phyloP scores from a whole-genome alignment of 257 asterid genomes.

The Ehretia macrophylla region DNA sequence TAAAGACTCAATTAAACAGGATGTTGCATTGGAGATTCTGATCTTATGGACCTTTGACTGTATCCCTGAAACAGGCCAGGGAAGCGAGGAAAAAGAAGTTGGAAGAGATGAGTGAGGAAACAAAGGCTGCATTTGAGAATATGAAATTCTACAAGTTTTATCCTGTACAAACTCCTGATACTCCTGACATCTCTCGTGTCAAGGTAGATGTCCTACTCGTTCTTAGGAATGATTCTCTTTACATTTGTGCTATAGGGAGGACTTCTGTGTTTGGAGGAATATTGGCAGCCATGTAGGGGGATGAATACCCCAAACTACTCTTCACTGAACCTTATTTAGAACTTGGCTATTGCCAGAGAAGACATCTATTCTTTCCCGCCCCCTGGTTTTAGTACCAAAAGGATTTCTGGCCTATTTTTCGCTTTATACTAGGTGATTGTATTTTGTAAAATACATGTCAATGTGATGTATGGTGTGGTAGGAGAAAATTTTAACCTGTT shows the following conservation, averaged over 20 bases:
- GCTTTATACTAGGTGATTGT: background rate
- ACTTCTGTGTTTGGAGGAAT: background rate
- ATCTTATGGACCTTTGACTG: background rate
- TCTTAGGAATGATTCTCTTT: background rate
- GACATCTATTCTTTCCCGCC: too few relatives aligned
- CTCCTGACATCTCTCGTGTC: constrained; percentile 76
- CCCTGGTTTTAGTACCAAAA: too few relatives aligned
- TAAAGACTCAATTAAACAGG: background rate
- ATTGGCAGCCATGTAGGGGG: background rate
- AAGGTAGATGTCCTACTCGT: constrained; percentile 49
- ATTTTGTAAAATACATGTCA: too few relatives aligned
- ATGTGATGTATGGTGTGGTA: too few relatives aligned
- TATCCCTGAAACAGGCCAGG: constrained; percentile 49
- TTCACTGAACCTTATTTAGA: too few relatives aligned
- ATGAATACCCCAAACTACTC: too few relatives aligned
- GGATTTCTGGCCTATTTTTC: too few relatives aligned
- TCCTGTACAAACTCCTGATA: constrained; percentile 65
- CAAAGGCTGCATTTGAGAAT: constrained; percentile 62
- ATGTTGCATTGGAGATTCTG: background rate
- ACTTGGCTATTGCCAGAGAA: too few relatives aligned
- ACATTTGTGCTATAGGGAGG: background rate
- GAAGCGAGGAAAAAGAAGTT: constrained; percentile 73
- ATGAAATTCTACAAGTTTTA: constrained; percentile 79
- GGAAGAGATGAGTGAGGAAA: constrained; percentile 65
- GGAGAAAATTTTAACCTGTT: background rate